A percentile compares a stretch with the other conserved stretches of the same genome.
These are phyloP conservation scores for Teratosphaeriaceae sp. DNA, from an alignment of 2,329 filamentous ascomycete species.

Conservation along the genomic window DNA sequence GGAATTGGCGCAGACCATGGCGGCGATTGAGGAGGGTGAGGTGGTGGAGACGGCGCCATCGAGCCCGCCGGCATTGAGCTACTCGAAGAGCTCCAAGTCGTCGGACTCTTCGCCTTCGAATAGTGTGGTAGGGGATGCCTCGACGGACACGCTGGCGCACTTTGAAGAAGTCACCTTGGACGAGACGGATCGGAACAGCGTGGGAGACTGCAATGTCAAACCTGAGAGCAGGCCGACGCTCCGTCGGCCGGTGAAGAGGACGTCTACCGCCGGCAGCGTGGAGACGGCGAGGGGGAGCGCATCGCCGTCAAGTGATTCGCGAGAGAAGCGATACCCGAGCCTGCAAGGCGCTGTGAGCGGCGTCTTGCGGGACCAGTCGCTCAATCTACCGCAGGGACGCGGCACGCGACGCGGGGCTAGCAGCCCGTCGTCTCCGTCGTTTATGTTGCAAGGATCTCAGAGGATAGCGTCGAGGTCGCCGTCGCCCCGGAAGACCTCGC, in stretches of 20 bases:
- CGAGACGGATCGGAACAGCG: constrained; percentile 39
- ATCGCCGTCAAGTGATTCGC: neutral
- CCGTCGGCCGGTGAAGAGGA: constrained; percentile 10
- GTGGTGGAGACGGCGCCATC: constrained; percentile 10
- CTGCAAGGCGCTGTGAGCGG: constrained; percentile 34
- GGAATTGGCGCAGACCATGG: constrained; percentile 2
- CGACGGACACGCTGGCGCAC: constrained; percentile 64
- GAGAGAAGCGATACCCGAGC: constrained; percentile 29
- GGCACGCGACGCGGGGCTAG: constrained; percentile 36
- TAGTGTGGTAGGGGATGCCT: constrained; percentile 57
- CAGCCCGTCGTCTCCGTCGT: constrained; percentile 26
- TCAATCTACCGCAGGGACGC: constrained; percentile 32
- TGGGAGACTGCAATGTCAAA: constrained; percentile 42
- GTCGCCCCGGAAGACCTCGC: constrained; percentile 24
- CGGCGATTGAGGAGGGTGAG: neutral
- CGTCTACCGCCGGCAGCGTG: constrained; percentile 2
- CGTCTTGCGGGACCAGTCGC: constrained; percentile 29
- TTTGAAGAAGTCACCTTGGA: constrained; percentile 93
- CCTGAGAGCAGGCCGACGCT: constrained; percentile 25
- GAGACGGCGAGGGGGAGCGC: neutral
- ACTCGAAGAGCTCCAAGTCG: constrained; percentile 73
- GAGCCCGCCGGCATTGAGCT: constrained; percentile 13
- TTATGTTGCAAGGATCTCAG: constrained; percentile 14
- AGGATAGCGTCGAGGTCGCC: constrained; percentile 24
- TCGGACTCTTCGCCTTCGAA: constrained; percentile 73